Percentiles rank a stretch among this genome's conserved stretches.
phyloP scores from a whole-genome alignment of 78 protist species.

The Dictyostelium purpureum region DNA sequence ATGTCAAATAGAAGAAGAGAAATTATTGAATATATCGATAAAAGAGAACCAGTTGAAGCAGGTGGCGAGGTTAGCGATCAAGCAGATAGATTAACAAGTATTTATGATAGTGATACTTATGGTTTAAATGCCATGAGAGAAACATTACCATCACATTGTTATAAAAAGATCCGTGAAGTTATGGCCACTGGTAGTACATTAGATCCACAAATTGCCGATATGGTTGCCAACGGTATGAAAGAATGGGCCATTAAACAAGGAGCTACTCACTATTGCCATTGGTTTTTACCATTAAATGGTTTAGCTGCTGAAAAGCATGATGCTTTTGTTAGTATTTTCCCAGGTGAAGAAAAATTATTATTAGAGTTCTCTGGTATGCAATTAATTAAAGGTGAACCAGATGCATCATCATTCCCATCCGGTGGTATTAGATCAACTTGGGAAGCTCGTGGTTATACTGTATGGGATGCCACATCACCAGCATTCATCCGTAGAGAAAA shows the following conservation, averaged over 20 bases:
- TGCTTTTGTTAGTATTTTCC: conserved; percentile 71
- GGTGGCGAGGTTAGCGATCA: background rate
- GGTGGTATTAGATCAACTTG: conserved; percentile 96
- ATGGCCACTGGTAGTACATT: conserved; percentile 61
- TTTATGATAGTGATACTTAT: conserved; percentile 70
- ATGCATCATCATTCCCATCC: conserved; percentile 94
- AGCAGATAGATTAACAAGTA: conserved; percentile 32
- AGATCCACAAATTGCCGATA: conserved; percentile 74
- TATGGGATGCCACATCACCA: conserved; percentile 93
- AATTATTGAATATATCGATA: conserved; percentile 45
- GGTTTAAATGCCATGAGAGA: conserved; percentile 76
- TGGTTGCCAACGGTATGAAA: conserved; percentile 86
- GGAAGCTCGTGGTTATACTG: conserved; percentile 96
- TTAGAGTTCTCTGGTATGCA: conserved; percentile 81
- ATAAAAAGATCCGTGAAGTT: conserved; percentile 64
- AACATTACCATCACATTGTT: conserved; percentile 76
- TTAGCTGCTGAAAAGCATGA: conserved; percentile 90
- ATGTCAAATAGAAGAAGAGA: conserved; percentile 55
- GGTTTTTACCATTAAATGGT: conserved; percentile 92
- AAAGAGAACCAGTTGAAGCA: conserved; percentile 40
- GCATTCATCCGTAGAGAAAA: conserved; percentile 81
- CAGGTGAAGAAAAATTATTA: conserved; percentile 71
- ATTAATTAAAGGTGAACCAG: conserved; percentile 93
- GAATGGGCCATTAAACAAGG: conserved; percentile 94
- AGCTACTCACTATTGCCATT: conserved; percentile 91